Evolutionary conservation across 2,329 filamentous ascomycete species (phyloP).

Genomic region (Pyricularia sp.): DNA sequence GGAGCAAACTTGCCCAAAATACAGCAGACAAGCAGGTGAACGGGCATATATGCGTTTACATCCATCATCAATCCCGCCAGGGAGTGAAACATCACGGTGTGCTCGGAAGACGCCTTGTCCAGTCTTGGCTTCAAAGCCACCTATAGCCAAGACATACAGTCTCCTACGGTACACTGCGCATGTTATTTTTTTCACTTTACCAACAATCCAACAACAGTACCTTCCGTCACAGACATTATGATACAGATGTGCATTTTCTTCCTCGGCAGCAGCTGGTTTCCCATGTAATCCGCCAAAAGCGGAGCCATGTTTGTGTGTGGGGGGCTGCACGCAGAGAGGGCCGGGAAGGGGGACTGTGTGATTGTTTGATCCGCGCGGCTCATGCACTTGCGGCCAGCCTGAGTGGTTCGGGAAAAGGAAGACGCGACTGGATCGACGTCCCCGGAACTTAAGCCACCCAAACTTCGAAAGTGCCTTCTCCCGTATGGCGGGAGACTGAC

Average conservation of each 20-base stretch:
- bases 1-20: background rate
- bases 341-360: background rate
- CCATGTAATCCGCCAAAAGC: background rate
- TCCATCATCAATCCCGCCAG: background rate
- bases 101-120: background rate
- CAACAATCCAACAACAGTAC: background rate
- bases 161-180: background rate
- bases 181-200: background rate
- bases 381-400: background rate
- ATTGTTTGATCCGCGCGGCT: background rate
- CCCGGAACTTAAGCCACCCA: background rate
- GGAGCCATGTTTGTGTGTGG: background rate
- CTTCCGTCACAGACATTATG: background rate
- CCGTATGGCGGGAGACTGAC: background rate
- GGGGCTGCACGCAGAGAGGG: background rate
- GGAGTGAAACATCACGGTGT: background rate
- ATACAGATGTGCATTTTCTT: background rate
- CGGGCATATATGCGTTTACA: background rate
- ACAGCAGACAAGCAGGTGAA: background rate
- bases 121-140: background rate
- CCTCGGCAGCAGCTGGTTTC: background rate
- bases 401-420: background rate
- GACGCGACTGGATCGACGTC: background rate
- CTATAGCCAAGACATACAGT: background rate
- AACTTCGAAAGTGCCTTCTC: background rate